phyloP scores from a whole-genome alignment of 495 filamentous ascomycete genomes.

The Daldinia childiae region DNA sequence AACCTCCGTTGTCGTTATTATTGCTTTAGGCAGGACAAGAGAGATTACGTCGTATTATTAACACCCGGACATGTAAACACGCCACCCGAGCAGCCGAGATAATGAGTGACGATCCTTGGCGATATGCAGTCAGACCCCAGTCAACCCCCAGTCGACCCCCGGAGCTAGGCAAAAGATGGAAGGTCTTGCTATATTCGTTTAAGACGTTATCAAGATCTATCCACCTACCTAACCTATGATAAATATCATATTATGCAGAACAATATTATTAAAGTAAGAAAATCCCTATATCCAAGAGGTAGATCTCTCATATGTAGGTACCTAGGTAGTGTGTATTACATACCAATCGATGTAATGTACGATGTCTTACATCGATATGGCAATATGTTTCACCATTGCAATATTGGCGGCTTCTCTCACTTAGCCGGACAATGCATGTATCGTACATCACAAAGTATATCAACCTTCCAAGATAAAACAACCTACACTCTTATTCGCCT shows the following conservation, averaged over 20 bases:
- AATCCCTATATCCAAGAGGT: background rate
- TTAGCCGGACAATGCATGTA: background rate
- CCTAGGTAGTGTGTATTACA: too few relatives aligned
- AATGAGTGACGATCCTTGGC: slow-evolving; percentile 32
- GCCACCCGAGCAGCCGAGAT: slow-evolving; percentile 20
- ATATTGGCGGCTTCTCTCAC: background rate
- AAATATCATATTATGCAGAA: background rate
- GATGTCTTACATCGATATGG: background rate
- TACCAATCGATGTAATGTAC: too few relatives aligned
- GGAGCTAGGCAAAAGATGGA: slow-evolving; percentile 36
- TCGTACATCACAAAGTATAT: background rate
- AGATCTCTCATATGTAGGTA: background rate
- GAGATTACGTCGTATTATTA: slow-evolving; percentile 22
- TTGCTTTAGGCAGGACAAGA: slow-evolving; percentile 42
- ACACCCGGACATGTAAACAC: background rate
- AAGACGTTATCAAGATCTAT: background rate
- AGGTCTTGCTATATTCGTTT: slow-evolving; percentile 12
- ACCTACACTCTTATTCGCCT: too few relatives aligned
- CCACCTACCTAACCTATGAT: background rate
- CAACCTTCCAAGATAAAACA: background rate
- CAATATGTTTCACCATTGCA: background rate
- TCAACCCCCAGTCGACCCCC: background rate
- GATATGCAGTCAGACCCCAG: slow-evolving; percentile 17
- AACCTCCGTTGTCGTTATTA: slow-evolving; percentile 22
- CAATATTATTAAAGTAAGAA: background rate